phyloP scores from a whole-genome alignment of 208 protist species.

The Angomonas ambiguus region DNA sequence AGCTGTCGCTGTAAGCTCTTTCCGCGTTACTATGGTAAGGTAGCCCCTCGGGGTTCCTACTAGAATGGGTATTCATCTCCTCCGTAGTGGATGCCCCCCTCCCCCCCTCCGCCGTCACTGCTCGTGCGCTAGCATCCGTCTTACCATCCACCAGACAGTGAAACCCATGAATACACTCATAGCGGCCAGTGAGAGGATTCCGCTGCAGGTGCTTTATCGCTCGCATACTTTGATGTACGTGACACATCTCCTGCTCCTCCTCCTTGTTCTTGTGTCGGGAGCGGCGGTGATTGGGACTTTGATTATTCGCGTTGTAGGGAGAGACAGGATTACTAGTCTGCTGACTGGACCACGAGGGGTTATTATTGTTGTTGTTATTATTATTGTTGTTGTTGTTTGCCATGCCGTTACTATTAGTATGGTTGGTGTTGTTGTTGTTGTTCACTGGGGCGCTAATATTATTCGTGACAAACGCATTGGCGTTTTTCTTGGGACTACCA shows the following conservation, averaged over 20 bases:
- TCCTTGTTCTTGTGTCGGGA: slow-evolving; percentile 57
- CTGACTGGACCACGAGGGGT: slow-evolving; percentile 1
- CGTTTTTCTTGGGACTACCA: not conserved
- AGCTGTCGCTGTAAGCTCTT: slow-evolving; percentile 7
- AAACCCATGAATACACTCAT: slow-evolving; percentile 85
- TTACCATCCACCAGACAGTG: slow-evolving; percentile 79
- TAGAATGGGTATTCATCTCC: too few relatives aligned
- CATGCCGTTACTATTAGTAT: not conserved
- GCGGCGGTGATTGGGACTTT: slow-evolving; percentile 36
- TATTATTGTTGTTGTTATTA: slow-evolving; percentile 14
- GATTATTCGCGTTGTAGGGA: slow-evolving; percentile 17
- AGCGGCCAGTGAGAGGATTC: slow-evolving; percentile 54
- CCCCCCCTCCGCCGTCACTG: too few relatives aligned
- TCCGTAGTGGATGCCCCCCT: too few relatives aligned
- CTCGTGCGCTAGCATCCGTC: too few relatives aligned
- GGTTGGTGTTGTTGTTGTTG: not conserved
- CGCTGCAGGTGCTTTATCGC: slow-evolving; percentile 81
- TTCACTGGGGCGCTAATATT: not conserved
- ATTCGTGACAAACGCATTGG: not conserved
- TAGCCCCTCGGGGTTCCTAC: too few relatives aligned
- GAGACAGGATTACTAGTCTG: slow-evolving; percentile 9
- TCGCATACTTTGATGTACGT: slow-evolving; percentile 72
- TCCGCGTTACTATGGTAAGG: not conserved
- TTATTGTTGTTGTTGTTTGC: slow-evolving; percentile 4
- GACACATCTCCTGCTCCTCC: slow-evolving; percentile 81